Base-by-base conservation (phyloP, 202 grass and related monocot genomes). In the Cymbopogon flexuosus region DNA sequence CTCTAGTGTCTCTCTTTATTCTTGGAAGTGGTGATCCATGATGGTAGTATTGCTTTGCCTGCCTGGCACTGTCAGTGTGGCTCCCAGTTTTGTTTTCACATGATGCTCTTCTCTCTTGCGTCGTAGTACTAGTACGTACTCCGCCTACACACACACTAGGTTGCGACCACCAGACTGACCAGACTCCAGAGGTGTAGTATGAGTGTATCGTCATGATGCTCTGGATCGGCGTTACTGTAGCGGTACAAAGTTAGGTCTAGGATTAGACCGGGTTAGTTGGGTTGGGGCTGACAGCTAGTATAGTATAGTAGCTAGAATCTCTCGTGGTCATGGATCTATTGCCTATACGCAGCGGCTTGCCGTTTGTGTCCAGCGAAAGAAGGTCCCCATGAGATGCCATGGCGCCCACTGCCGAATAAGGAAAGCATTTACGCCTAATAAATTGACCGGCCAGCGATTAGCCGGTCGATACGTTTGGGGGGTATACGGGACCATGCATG, bases 351-450 rank as follows among this genome's bases (percentile, higher is more conserved):
- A 36, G 5, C 23, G 21, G 12, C 16, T 83, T 70, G 42, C 52
- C 72, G n/a, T 64, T 84, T 36, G 41, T 23, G 81, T 80, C 5
- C 76, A 8, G 11, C 13, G 52, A 80, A 75, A 35, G 81, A 16
- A 23, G 49, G 62, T 10, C 3, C 52, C 75, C 46, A 47, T 56
- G 52, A 19, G 52, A 21, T 56, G 18, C 52, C 52, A 19, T 58
- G 49, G 4, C 51, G 39, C 42, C 61, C 56, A 78, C 59, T 82
- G 69, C 83, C 73, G 11, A 62, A 78, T 62, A 69, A 56, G 83
- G 87, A 86, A 86, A 68, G 35, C 52, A 82, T 77, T 85, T 49
- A 78, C 65, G 10, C 70, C 66, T 40, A 78, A 85, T 40, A 78
- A 85, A 62, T 15, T 64, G 42, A 65, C 62, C 31, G 5, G 52